These are phyloP conservation scores for Suillus ampliporus DNA, from an alignment of 768 basidiomycete species.

Conservation along the genomic window DNA sequence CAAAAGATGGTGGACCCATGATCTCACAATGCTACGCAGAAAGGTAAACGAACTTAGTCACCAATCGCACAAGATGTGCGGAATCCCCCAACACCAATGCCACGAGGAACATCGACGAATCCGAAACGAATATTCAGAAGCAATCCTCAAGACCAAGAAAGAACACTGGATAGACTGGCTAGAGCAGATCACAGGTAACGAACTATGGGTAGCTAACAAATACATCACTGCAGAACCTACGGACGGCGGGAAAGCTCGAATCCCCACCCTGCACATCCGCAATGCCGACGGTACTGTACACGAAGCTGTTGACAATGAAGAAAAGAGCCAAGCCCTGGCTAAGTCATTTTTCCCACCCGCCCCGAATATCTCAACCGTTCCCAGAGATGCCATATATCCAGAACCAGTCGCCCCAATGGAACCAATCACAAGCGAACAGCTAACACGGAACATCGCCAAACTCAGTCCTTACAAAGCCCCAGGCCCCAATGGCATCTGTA, in stretches of 20 bases:
- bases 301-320: conserved; percentile 19
- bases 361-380: background rate
- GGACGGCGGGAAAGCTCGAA: conserved; percentile 22
- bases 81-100: no score
- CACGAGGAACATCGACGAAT: no score
- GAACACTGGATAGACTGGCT: conserved; percentile 29
- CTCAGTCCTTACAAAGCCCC: conserved; percentile 23
- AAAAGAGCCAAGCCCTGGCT: conserved; percentile 24
- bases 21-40: no score
- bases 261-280: conserved; percentile 12
- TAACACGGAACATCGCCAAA: conserved; percentile 9
- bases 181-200: conserved; percentile 6
- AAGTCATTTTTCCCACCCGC: conserved; percentile 31
- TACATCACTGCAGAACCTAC: no score
- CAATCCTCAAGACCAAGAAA: background rate
- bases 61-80: no score
- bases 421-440: conserved; percentile 16
- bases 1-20: no score
- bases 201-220: no score
- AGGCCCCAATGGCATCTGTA: conserved; percentile 32
- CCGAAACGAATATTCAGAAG: background rate
- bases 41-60: no score
- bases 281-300: conserved; percentile 1
- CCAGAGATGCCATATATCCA: conserved; percentile 12
- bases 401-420: background rate